These are phyloP conservation scores for Acidomyces sp. DNA, from an alignment of 495 filamentous ascomycete species.

Conservation along the genomic window DNA sequence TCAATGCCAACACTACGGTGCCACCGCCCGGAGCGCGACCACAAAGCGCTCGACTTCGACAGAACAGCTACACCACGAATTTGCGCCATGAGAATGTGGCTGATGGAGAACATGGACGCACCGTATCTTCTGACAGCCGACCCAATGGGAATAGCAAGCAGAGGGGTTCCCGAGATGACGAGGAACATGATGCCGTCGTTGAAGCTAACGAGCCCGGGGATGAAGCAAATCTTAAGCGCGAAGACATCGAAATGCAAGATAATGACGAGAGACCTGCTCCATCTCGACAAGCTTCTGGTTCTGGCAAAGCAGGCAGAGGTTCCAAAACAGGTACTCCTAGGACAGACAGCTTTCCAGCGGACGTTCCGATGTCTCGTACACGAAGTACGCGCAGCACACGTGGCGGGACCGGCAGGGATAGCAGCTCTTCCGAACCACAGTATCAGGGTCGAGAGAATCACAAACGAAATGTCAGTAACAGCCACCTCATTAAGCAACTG, in stretches of 20 bases:
- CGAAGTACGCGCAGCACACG: slow-evolving; percentile 16
- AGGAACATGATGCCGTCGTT: neutral
- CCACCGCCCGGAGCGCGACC: slow-evolving; percentile 3
- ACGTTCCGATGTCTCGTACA: slow-evolving; percentile 11
- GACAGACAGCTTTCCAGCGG: slow-evolving; percentile 11
- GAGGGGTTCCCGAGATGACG: slow-evolving; percentile 7
- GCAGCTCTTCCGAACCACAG: slow-evolving; percentile 6
- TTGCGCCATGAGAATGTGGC: slow-evolving; percentile 11
- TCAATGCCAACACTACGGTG: slow-evolving; percentile 9
- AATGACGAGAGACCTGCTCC: slow-evolving; percentile 1
- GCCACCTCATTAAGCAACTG: slow-evolving; percentile 18
- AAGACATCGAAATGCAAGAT: neutral
- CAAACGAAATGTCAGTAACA: slow-evolving; percentile 12
- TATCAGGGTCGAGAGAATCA: slow-evolving; percentile 1
- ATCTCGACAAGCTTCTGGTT: slow-evolving; percentile 13
- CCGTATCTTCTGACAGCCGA: neutral
- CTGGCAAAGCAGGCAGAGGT: slow-evolving; percentile 15
- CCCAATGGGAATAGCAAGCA: slow-evolving; percentile 7
- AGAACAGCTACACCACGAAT: slow-evolving; percentile 17
- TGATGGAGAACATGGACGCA: slow-evolving; percentile 5
- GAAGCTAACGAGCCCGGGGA: slow-evolving; percentile 4
- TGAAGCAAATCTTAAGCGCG: slow-evolving; percentile 1
- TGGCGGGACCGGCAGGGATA: neutral
- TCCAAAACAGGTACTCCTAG: slow-evolving; percentile 20
- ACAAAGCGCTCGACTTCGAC: slow-evolving; percentile 12